These are phyloP conservation scores for Fusarium sp. DNA, from an alignment of 2,329 filamentous ascomycete genomes.

Conservation along the genomic window DNA sequence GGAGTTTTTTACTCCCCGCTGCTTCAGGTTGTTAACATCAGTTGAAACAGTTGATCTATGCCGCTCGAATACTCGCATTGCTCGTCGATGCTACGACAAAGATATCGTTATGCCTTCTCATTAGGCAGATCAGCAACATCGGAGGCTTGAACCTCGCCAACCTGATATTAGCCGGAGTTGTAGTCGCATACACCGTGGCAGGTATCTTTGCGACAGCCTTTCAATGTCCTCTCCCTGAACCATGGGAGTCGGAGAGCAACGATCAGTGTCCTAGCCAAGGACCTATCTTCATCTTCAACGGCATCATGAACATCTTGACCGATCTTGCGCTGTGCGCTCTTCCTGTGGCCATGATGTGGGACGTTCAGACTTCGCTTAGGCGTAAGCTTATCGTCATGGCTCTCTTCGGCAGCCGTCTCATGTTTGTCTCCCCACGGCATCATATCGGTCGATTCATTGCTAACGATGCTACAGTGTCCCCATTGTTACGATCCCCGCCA, in stretches of 20 bases:
- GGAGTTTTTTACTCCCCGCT: background rate
- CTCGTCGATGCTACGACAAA: slow-evolving; percentile 35
- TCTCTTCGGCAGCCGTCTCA: slow-evolving; percentile 36
- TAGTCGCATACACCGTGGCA: slow-evolving; percentile 21
- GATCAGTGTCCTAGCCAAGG: slow-evolving; percentile 27
- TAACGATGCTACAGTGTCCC: slow-evolving; percentile 26
- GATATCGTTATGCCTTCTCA: slow-evolving; percentile 37
- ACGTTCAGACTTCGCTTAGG: slow-evolving; percentile 33
- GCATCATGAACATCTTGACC: slow-evolving; percentile 30
- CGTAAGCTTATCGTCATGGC: slow-evolving; percentile 35
- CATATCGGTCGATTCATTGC: background rate
- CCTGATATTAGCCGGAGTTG: slow-evolving; percentile 11
- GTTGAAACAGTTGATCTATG: slow-evolving; percentile 33
- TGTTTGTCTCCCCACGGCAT: slow-evolving; percentile 15
- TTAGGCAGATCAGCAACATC: slow-evolving; percentile 35
- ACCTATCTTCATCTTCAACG: slow-evolving; percentile 30
- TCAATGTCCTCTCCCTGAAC: slow-evolving; percentile 31
- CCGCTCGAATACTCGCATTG: slow-evolving; percentile 31
- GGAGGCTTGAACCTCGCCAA: slow-evolving; percentile 32
- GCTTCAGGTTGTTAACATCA: slow-evolving; percentile 7
- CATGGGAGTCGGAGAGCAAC: slow-evolving; percentile 22
- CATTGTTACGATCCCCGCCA: slow-evolving; percentile 31
- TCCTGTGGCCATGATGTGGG: slow-evolving; percentile 42
- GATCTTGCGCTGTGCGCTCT: slow-evolving; percentile 30
- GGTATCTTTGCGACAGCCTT: slow-evolving; percentile 31